phyloP scores from a whole-genome alignment of 306 rosid species.

The Cicer arietinum region DNA sequence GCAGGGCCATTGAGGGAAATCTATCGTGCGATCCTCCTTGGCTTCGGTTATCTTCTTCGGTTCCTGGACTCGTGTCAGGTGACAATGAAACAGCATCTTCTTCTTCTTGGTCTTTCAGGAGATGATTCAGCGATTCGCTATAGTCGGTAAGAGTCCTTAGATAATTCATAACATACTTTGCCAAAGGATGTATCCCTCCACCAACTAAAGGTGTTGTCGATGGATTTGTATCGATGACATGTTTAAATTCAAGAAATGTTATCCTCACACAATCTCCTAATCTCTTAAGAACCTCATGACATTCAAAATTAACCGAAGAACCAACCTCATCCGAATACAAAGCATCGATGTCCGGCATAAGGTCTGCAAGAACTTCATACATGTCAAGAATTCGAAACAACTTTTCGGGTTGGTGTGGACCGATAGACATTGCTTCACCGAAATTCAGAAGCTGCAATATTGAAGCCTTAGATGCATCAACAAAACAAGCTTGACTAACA shows the following conservation, averaged over 20 bases:
- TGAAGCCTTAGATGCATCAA: slow-evolving; percentile 83
- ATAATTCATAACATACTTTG: slow-evolving; percentile 90
- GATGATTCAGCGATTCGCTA: slow-evolving; percentile 64
- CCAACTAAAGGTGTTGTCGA: slow-evolving; percentile 70
- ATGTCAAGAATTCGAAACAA: slow-evolving; percentile 81
- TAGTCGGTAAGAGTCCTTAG: slow-evolving; percentile 75
- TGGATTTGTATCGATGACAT: slow-evolving; percentile 72
- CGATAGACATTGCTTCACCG: slow-evolving; percentile 88
- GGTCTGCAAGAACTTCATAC: slow-evolving; percentile 84
- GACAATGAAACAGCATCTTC: slow-evolving; percentile 52
- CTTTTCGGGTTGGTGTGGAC: slow-evolving; percentile 91
- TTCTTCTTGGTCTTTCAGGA: slow-evolving; percentile 63
- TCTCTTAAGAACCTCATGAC: slow-evolving; percentile 73
- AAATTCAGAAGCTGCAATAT: slow-evolving; percentile 88
- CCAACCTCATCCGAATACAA: slow-evolving; percentile 72
- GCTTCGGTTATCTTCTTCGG: slow-evolving; percentile 55
- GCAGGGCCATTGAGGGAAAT: slow-evolving; percentile 63
- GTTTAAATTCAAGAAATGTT: slow-evolving; percentile 72
- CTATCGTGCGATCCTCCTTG: slow-evolving; percentile 46
- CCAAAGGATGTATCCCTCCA: slow-evolving; percentile 88
- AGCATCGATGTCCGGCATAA: slow-evolving; percentile 69
- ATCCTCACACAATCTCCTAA: slow-evolving; percentile 75
- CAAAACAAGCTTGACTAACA: slow-evolving; percentile 62
- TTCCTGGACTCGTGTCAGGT: slow-evolving; percentile 64
- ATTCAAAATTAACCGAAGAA: slow-evolving; percentile 68